Evolutionary conservation across 306 rosid species (phyloP).

Genomic region (Prunus padus): DNA sequence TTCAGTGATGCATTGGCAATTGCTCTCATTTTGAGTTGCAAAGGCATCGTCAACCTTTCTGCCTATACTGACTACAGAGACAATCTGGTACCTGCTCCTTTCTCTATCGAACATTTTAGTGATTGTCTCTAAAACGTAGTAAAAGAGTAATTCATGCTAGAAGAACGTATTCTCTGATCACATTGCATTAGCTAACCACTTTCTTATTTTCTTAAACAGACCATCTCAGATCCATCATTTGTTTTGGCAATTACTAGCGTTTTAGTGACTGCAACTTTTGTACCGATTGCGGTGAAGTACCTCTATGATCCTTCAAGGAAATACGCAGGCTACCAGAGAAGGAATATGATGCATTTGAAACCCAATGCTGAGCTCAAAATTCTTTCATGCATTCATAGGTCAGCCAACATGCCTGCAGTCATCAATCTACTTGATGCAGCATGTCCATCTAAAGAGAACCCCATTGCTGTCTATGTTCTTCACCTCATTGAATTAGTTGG

Average conservation of each 20-base stretch:
- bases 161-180: neutral
- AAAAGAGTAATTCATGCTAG: neutral
- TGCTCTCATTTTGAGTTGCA: constrained; percentile 52
- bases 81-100: constrained; percentile 13
- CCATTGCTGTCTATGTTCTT: constrained; percentile 37
- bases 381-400: constrained; percentile 39
- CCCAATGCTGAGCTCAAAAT: constrained; percentile 33
- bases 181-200: neutral
- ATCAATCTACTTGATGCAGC: constrained; percentile 36
- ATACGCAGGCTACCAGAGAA: constrained; percentile 43
- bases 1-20: constrained; percentile 40
- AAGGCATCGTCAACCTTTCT: constrained; percentile 55
- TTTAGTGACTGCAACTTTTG: constrained; percentile 27
- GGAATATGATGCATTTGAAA: constrained; percentile 37
- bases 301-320: constrained; percentile 55
- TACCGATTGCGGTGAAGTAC: constrained; percentile 34
- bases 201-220: constrained; percentile 23
- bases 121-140: neutral
- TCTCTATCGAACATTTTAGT: neutral
- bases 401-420: constrained; percentile 28
- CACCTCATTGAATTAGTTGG: constrained; percentile 58
- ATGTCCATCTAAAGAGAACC: constrained; percentile 36
- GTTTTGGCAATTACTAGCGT: constrained; percentile 22
- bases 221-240: neutral
- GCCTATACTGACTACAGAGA: constrained; percentile 2